Evolutionary conservation across 768 basidiomycete genomes (phyloP), one percentile per base, ranked within the genome.

Genomic region (Nidula microcarpa): DNA sequence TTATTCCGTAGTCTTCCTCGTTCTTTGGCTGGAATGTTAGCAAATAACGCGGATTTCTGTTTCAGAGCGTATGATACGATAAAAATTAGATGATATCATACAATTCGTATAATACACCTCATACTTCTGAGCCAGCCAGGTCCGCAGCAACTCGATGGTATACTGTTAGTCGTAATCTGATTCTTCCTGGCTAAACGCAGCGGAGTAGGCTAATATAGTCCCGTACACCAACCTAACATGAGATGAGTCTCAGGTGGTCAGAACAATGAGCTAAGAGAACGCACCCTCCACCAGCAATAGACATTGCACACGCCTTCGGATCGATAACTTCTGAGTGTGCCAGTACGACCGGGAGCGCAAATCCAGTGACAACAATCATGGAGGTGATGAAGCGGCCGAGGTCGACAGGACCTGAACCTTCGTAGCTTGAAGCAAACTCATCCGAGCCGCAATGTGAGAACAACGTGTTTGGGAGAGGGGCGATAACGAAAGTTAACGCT

Each of bases 401-500:
- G 74, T 98, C 97, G 46, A 92, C 69, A 35, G 90, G 80, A 37
- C 86, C 85, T 9, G 84, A 71, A 55, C 76, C 74, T 49, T 85
- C 86, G 67, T 89, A 89, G 55, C 86, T 87, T 33, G 86, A 75
- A 2, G 89, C 81, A 67, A 95, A 88, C 60, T 98, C 94, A 65
- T 97, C 95, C 9, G 79, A 80, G 47, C 89, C 91, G 68, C 94
- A 97, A 68, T 94, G 87, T n/a, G 92, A 76, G 68, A 94, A 98
- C 45, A 98, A 63, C 11, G 93, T 90, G 65, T 99, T 99, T 3
- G 97, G 97, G 16, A 98, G 75, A 18, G 97, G 97, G 1, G 97
- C 97, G 60, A 98, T 78, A 34, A 98, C 90, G 69, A 98, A 99
- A 16, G 87, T 95, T 55, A 97, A 72, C 8, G 97, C 97, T 98